Evolutionary conservation across 805 yeast species (phyloP), one percentile per base, ranked within the genome.

Genomic region (Saccharomycopsis amapae): DNA sequence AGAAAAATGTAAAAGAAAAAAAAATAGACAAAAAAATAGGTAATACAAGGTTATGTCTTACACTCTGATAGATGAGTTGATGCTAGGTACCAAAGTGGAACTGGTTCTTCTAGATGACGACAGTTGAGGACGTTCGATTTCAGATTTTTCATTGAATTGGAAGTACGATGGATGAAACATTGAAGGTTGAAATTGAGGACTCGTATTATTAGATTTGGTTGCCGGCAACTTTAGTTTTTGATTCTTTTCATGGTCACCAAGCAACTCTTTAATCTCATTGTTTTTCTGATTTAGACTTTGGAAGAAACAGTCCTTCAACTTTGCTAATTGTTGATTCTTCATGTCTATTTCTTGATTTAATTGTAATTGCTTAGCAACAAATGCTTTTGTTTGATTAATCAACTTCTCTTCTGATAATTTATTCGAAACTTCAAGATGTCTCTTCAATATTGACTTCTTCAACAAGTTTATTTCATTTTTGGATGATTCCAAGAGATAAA

Each of bases 371-470:
- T 12, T 12, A 10, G 13, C 33, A 10, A 40, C 41, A 32, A 48
- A 48, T 15, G 44, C 48, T 13, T 30, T 19, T 4, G 46, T 7
- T 15, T 46, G 45, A 6, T 23, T 38, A 18, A 31, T 22, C 18
- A 45, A 24, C 30, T 45, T 40, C 24, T 45, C 40, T 18, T 35
- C 42, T 5, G 22, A 20, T 20, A 46, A 13, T 15, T 32, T 38
- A 17, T 12, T 42, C 3, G 45, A 42, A 12, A 48, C 12, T 19
- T 44, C 42, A 5, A 48, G 19, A 30, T 48, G 51, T 35, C 38
- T 41, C 25, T 48, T 48, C 22, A 48, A 25, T 23, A 48, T 28
- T 5, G 40, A 40, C 24, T 45, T 44, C 35, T 48, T 48, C 17
- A 48, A 36, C 17, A 28, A 13, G 9, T 18, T 22, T 13, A 48